Conservation (phyloP, 2,329 filamentous ascomycete genomes). For the Neopestalotiopsis clavispora region DNA sequence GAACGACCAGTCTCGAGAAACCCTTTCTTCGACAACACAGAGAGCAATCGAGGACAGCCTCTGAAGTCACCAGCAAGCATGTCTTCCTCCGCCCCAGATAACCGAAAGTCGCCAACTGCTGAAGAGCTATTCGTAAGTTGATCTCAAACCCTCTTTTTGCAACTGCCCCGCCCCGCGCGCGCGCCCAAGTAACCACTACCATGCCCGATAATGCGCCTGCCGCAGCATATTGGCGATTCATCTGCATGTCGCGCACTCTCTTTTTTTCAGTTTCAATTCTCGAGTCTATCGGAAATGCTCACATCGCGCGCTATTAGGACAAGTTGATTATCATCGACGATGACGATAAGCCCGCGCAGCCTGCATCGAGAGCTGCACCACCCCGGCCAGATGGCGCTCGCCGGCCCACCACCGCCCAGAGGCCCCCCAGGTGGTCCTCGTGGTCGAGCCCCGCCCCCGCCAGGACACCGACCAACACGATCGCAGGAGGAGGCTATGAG, state of each 20-base stretch:
- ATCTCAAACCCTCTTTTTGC: not conserved
- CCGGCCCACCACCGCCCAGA: constrained; percentile 41
- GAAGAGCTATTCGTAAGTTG: constrained; percentile 79
- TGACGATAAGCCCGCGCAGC: constrained; percentile 50
- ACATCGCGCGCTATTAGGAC: constrained; percentile 55
- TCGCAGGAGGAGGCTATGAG: constrained; percentile 70
- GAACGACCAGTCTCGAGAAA: constrained; percentile 72
- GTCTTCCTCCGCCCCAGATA: constrained; percentile 49
- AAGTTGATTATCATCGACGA: constrained; percentile 62
- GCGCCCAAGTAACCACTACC: not conserved
- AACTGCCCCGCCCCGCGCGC: not conserved
- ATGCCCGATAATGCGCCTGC: not conserved
- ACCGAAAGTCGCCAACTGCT: constrained; percentile 55
- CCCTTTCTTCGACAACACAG: constrained; percentile 69
- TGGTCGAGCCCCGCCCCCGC: constrained; percentile 44
- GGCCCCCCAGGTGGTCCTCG: constrained; percentile 45
- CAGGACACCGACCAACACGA: constrained; percentile 63
- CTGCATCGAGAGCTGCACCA: constrained; percentile 32
- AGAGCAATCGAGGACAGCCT: constrained; percentile 33
- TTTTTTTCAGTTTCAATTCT: not conserved
- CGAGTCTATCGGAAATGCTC: constrained; percentile 17
- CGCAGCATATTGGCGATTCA: not conserved
- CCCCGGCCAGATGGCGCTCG: constrained; percentile 33
- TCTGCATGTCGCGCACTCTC: not conserved
- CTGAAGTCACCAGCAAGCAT: constrained; percentile 53